Evolutionary conservation across 306 rosid genomes (phyloP).

Genomic region (Chamaecrista fasciculata): DNA sequence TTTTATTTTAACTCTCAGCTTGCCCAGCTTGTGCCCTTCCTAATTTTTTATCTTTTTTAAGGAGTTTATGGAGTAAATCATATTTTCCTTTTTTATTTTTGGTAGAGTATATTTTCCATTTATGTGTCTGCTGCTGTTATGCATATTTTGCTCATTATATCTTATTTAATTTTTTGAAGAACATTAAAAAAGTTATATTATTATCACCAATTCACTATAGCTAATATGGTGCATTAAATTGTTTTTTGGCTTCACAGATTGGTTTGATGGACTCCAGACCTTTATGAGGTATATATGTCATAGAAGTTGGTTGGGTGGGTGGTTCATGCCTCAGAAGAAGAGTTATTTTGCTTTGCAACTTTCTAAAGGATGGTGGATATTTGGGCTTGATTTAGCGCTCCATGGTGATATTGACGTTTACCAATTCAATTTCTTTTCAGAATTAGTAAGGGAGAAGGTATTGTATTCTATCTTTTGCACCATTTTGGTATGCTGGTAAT

Average conservation of each 20-base stretch:
- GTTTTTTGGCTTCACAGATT: constrained; percentile 36
- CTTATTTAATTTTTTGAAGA: not conserved
- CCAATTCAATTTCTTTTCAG: constrained; percentile 95
- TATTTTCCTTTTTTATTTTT: too few relatives aligned
- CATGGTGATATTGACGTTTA: constrained; percentile 93
- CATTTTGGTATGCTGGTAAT: constrained; percentile 3
- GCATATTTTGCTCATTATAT: constrained; percentile 8
- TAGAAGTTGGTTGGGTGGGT: constrained; percentile 98
- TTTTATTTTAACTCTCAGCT: too few relatives aligned
- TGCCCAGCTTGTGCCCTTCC: too few relatives aligned
- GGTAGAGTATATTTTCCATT: too few relatives aligned
- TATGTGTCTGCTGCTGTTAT: too few relatives aligned
- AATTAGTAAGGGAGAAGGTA: constrained; percentile 75
- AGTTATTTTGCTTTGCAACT: constrained; percentile 97
- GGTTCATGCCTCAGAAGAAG: constrained; percentile 98
- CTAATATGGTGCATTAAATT: not conserved
- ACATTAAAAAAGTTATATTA: not conserved
- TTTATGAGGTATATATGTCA: too few relatives aligned
- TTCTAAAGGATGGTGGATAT: constrained; percentile 95
- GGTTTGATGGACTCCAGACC: too few relatives aligned
- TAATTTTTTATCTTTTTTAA: too few relatives aligned
- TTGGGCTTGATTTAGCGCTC: constrained; percentile 95
- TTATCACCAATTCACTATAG: not conserved
- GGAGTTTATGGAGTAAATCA: too few relatives aligned
- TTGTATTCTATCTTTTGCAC: constrained; percentile 20